These are phyloP conservation scores for Eucalyptus erythrocorys DNA, from an alignment of 345 rosid species.

Conservation along the genomic window DNA sequence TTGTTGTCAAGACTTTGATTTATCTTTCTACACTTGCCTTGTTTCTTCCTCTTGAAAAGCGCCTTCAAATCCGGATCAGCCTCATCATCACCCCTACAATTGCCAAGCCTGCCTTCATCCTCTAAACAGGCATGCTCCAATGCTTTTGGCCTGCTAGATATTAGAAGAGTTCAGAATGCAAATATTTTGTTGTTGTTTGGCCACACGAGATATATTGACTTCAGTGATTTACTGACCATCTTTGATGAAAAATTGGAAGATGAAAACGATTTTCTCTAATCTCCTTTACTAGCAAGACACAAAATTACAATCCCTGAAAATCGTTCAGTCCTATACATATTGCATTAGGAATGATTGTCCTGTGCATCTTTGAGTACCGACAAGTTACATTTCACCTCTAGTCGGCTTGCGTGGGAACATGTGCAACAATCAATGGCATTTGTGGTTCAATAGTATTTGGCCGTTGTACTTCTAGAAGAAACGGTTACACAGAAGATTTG, in stretches of 20 bases:
- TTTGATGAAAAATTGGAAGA: background rate
- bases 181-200: background rate
- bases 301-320: background rate
- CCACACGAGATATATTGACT: background rate
- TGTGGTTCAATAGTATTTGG: background rate
- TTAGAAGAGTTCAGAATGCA: background rate
- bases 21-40: background rate
- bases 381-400: background rate
- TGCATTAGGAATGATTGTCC: background rate
- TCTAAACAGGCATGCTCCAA: conserved; percentile 1
- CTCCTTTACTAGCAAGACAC: background rate
- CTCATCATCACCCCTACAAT: background rate
- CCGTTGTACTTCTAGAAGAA: background rate
- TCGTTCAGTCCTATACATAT: background rate
- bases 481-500: background rate
- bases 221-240: background rate
- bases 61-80: background rate
- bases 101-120: background rate
- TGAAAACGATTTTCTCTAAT: background rate
- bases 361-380: background rate
- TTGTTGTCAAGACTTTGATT: background rate
- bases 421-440: background rate
- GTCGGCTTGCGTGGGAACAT: background rate
- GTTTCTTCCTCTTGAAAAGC: background rate
- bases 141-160: conserved; percentile 48